Conservation (phyloP, 2,329 filamentous ascomycete genomes). For the Xylariomycetidae sp. region DNA sequence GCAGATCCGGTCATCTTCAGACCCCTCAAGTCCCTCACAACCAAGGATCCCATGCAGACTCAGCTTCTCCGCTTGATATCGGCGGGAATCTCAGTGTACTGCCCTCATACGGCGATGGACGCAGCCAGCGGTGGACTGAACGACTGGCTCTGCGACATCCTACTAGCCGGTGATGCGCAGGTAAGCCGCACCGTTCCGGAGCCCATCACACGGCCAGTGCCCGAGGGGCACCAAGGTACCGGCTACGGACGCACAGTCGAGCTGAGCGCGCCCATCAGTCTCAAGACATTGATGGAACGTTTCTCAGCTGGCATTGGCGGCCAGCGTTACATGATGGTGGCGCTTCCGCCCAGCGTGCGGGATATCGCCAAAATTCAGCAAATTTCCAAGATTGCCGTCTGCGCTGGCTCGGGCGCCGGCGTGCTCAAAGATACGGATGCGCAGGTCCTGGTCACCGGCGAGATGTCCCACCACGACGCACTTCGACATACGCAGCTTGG, state of each 20-base stretch:
- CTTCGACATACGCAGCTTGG: conserved; percentile 80
- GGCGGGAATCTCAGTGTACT: conserved; percentile 90
- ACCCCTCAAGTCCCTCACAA: conserved; percentile 80
- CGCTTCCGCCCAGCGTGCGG: conserved; percentile 36
- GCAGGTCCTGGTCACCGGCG: conserved; percentile 83
- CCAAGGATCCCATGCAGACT: conserved; percentile 78
- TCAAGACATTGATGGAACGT: conserved; percentile 39
- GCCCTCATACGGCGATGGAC: conserved; percentile 91
- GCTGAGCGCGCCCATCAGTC: conserved; percentile 31
- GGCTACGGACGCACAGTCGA: conserved; percentile 49
- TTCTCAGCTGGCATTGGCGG: conserved; percentile 64
- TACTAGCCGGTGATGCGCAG: conserved; percentile 47
- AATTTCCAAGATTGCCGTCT: conserved; percentile 71
- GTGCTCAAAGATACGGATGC: conserved; percentile 66
- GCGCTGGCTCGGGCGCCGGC: conserved; percentile 79
- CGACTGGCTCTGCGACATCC: conserved; percentile 87
- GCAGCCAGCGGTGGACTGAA: conserved; percentile 79
- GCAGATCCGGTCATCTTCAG: conserved; percentile 95
- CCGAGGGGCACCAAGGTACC: conserved; percentile 38
- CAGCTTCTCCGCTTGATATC: conserved; percentile 76
- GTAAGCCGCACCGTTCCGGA: conserved; percentile 37
- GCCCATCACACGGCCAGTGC: conserved; percentile 35
- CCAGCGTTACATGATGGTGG: conserved; percentile 48
- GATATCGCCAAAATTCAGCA: conserved; percentile 26
- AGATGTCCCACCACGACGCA: conserved; percentile 89